Evolutionary conservation across 2,329 filamentous ascomycete genomes (phyloP), one percentile per base, ranked within the genome.

Genomic region (Pseudocercospora vitis): DNA sequence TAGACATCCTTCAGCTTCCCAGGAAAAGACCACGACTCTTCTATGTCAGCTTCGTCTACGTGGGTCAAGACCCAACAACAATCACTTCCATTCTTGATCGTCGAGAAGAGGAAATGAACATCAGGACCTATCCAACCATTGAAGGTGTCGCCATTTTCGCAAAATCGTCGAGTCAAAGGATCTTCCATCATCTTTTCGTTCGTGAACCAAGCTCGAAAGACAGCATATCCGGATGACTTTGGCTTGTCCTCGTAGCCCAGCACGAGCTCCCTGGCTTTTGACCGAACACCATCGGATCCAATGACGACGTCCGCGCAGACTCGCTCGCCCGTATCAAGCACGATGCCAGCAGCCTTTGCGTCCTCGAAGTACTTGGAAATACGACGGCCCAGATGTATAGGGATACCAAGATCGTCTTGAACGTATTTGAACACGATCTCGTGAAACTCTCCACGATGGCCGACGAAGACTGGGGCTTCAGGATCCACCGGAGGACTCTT

Each of bases 181-280:
- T 48, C 29, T 6, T 32, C 45, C 12, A 48, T 24, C 29, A 32
- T 48, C 45, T 35, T 37, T 11, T 33, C 45, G 29, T 48, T 42
- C 1, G 21, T 42, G 37, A 42, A 42, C 37, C 37, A 42, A 21
- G 37, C 46, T 8, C 46, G 47, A 3, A 39, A 48, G 18, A 54
- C 46, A n/a, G 45, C 37, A 26, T 45, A 54, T 68, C 24, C 76
- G 71, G 50, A 75, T 72, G 47, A 73, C 72, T 47, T 37, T 5
- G 44, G 39, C 19, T 32, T 32, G 11, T 26, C 50, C 4, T 26
- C 18, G 18, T 42, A 31, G 28, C 50, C 50, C 3, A 42, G 29
- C 12, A 37, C 40, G 19, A 35, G 53, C 73, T 74, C 2, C 76
- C 73, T 72, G 28, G 71, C 73, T 66, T 75, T 76, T 3, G 73